Base-by-base conservation (phyloP, 345 rosid genomes). In the Microcos paniculata region DNA sequence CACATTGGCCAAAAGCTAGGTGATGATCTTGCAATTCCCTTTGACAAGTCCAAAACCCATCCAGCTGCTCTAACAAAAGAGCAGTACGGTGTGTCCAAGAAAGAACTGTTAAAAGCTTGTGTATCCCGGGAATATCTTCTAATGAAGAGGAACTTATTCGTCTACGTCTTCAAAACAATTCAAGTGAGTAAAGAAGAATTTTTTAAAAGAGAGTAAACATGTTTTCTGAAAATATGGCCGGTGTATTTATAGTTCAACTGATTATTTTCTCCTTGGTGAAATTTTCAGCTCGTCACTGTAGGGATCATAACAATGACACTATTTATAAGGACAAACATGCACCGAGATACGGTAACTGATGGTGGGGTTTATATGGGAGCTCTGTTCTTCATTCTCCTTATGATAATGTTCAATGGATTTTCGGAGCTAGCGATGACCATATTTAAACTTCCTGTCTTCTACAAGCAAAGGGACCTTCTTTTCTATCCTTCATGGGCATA, bases 401-500 rank as follows among this genome's bases (percentile, higher is more conserved):
- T 84, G 11, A 83, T 85, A 38, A 86, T 92, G 90, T 94, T 90
- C 77, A 91, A 92, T 45, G 97, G 97, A 15, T 85, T 92, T 82
- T 80, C 97, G 19, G 98, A 94, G 85, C 88, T 94, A 19, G 74
- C 90, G 5, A 75, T 94, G 96, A 84, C 93, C 62, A 88, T 88
- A 78, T 66, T 87, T 83, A 91, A 92, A 48, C 91, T 92, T 71
- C 95, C 95, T 3, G 92, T 94, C 81, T 94, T 94, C 82, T 94
- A 88, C 91, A 94, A 94, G 88, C 97, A 94, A 77, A 87, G 95
- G 75, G 94, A 94, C 81, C 80, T 89, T 68, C 88, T 88, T 51
- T 94, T 92, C 82, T 94, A 82, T 79, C 97, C 98, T 66, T 30
- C 97, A 19, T 94, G 98, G 98, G 91, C 97, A 42, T 94, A 92